Base-by-base conservation (phyloP, 352 stramenopile species). In the Phytophthora fragariae region DNA sequence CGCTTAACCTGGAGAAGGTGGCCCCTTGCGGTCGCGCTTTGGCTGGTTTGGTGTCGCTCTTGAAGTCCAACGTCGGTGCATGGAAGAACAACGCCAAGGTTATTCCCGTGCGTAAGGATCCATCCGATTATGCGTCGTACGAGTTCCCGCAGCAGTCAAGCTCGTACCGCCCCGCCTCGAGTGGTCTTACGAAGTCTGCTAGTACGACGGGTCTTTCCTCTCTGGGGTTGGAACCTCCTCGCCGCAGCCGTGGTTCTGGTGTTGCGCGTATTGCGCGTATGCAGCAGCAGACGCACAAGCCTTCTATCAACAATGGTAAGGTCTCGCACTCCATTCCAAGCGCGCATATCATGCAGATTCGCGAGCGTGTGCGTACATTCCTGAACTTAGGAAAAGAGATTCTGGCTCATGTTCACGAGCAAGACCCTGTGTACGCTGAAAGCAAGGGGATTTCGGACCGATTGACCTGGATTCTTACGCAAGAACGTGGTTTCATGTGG, bases 401-500 rank as follows among this genome's bases (percentile, higher is more conserved):
- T 75, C 62, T 97, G 35, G 88, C 79, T 3, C 81, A 84, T 33
- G 77, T 93, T 29, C 85, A 95, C 55, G 90, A 98, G 55, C 82
- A 80, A 55, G 90, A 97, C 50, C 88, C 89, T 9, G 72, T 96
- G 41, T 89, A 88, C 60, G 73, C 77, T 14, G 95, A 99, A 75
- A 95, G 87, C 65, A 92, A 95, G 58, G 96, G 97, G 39, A 92
- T 99, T 59, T 90, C 94, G 19, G 96, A 99, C 77, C 91, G 94
- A n/a, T 74, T 99, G 27, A 99, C 96, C 21, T 99, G 98, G 89
- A 92, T 99, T 46, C 71, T 99, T 46, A 98, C 92, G 6, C 97
- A 98, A 82, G 95, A 99, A 73, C 97, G 97, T 69, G 98, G 98
- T 19, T 99, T 99, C 80, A 98, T 99, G 85, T 99, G 97, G 97